These are phyloP conservation scores for Collybiopsis luxurians DNA, from an alignment of 768 basidiomycete species.

Conservation along the genomic window DNA sequence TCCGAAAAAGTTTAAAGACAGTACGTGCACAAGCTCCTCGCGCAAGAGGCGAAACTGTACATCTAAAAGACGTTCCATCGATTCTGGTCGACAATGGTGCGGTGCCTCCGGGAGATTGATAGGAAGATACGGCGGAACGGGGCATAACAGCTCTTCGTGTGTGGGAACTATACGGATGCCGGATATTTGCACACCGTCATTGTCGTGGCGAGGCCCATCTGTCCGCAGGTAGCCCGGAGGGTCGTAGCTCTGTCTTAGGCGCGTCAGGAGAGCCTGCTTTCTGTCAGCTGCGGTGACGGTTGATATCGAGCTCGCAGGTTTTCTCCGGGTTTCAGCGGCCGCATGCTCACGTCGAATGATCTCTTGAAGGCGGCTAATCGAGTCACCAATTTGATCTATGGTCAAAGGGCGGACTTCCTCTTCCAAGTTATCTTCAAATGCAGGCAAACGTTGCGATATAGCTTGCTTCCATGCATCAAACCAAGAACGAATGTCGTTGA, in stretches of 20 bases:
- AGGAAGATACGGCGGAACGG: conserved; percentile 54
- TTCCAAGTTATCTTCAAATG: conserved; percentile 46
- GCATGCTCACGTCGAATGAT: conserved; percentile 53
- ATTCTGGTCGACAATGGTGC: conserved; percentile 52
- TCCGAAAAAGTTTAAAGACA: neutral
- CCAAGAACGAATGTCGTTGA: conserved; percentile 43
- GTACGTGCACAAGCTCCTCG: conserved; percentile 63
- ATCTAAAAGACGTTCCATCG: conserved; percentile 68
- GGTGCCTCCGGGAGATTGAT: conserved; percentile 58
- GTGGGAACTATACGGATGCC: conserved; percentile 73
- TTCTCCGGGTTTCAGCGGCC: conserved; percentile 24
- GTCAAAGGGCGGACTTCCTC: conserved; percentile 34
- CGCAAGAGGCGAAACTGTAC: conserved; percentile 73
- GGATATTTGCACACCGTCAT: conserved; percentile 53
- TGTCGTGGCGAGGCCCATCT: conserved; percentile 64
- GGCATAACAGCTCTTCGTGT: conserved; percentile 55
- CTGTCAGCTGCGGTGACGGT: neutral
- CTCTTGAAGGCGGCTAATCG: conserved; percentile 21
- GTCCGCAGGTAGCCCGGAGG: conserved; percentile 51
- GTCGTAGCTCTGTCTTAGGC: conserved; percentile 40
- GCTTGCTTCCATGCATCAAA: conserved; percentile 44
- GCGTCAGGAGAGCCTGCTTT: conserved; percentile 37
- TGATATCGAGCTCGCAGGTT: conserved; percentile 9
- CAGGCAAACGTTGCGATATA: conserved; percentile 31
- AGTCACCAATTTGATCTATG: conserved; percentile 19